A percentile compares a stretch with the other conserved stretches of the same genome.
phyloP scores from a whole-genome alignment of 331 rosid species.

The Quercus tomentella region DNA sequence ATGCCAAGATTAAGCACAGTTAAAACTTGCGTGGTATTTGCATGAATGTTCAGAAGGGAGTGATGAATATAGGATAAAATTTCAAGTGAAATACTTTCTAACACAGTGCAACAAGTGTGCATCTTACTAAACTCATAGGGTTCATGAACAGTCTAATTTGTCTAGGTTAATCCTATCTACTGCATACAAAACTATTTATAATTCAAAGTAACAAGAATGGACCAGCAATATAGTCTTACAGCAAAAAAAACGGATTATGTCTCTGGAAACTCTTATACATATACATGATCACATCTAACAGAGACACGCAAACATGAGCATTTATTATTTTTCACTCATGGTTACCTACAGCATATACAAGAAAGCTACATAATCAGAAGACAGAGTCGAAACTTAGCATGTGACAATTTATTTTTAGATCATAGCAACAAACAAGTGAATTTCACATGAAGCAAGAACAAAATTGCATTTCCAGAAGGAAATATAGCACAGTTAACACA shows the following conservation, averaged over 20 bases:
- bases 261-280: neutral
- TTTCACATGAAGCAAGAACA: neutral
- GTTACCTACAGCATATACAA: neutral
- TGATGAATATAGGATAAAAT: neutral
- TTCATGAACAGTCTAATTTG: too few relatives aligned
- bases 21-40: neutral
- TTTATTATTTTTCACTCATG: neutral
- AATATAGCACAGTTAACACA: neutral
- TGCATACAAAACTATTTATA: too few relatives aligned
- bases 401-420: neutral
- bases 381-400: neutral
- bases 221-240: neutral
- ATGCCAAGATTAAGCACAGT: neutral
- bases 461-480: conserved; percentile 1
- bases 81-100: too few relatives aligned
- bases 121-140: too few relatives aligned
- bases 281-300: neutral
- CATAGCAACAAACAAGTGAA: neutral
- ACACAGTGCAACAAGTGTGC: too few relatives aligned
- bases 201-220: neutral
- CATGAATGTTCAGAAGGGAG: neutral
- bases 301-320: neutral
- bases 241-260: neutral
- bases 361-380: neutral
- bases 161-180: too few relatives aligned